These are phyloP conservation scores for Piloderma croceum DNA, from an alignment of 768 basidiomycete genomes.

Conservation along the genomic window DNA sequence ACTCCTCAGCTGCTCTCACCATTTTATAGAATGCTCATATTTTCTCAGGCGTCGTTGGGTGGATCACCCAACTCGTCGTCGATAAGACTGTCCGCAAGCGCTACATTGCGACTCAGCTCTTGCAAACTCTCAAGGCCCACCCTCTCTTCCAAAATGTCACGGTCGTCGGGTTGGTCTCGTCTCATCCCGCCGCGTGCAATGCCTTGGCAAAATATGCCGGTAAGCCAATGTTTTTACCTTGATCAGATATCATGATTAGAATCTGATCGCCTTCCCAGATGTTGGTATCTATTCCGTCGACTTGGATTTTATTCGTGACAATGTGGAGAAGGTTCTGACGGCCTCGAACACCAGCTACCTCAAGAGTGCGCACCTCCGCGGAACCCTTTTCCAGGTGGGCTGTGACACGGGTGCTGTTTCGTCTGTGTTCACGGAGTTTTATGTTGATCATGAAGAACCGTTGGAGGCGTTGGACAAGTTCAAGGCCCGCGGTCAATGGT, in stretches of 20 bases:
- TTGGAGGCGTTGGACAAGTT: slow-evolving; percentile 18
- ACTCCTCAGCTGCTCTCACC: too few relatives aligned
- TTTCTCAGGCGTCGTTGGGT: slow-evolving; percentile 21
- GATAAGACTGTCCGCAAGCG: slow-evolving; percentile 17
- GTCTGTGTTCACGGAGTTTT: slow-evolving; percentile 24
- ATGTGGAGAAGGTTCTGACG: slow-evolving; percentile 16
- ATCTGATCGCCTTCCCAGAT: not conserved
- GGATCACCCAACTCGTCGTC: slow-evolving; percentile 34
- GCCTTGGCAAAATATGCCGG: slow-evolving; percentile 24
- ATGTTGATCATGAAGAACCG: slow-evolving; percentile 28
- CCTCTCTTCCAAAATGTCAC: slow-evolving; percentile 17
- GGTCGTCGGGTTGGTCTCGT: slow-evolving; percentile 26
- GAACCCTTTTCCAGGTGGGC: slow-evolving; percentile 18
- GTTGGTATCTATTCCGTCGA: slow-evolving; percentile 11
- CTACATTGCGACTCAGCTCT: slow-evolving; percentile 25
- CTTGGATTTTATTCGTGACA: slow-evolving; percentile 14
- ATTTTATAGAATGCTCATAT: too few relatives aligned
- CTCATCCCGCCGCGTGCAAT: slow-evolving; percentile 25
- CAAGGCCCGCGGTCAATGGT: slow-evolving; percentile 16
- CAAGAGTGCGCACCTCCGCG: slow-evolving; percentile 15
- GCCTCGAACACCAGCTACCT: slow-evolving; percentile 21
- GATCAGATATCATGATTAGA: not conserved
- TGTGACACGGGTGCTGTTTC: slow-evolving; percentile 17
- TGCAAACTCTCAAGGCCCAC: slow-evolving; percentile 21
- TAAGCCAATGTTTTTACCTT: slow-evolving; percentile 7